A percentile compares a stretch with the other conserved stretches of the same genome.
Evolutionary conservation across 371 early-diverging fungal genomes (phyloP).

Genomic region (Mortierella sp.): DNA sequence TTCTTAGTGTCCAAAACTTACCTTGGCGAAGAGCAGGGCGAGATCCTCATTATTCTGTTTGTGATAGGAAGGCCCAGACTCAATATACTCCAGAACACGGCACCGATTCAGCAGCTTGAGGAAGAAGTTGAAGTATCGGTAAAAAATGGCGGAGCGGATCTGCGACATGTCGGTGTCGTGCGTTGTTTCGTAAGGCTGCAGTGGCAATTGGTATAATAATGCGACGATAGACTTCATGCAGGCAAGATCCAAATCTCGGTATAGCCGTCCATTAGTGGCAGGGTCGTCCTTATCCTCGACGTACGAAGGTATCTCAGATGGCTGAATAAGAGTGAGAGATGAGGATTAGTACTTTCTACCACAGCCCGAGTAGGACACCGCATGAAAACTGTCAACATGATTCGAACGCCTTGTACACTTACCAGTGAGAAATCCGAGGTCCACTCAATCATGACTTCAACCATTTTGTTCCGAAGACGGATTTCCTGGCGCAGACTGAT

Average conservation of each 20-base stretch:
- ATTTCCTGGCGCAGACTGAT: constrained; percentile 90
- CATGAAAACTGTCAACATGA: background rate
- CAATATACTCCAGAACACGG: constrained; percentile 69
- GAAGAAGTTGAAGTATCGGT: constrained; percentile 90
- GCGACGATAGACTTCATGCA: constrained; percentile 87
- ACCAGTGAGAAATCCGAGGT: constrained; percentile 81
- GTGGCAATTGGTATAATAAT: constrained; percentile 82
- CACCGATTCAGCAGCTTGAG: constrained; percentile 87
- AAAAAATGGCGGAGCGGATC: constrained; percentile 83
- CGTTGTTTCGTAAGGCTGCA: constrained; percentile 79
- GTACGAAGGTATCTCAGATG: constrained; percentile 43
- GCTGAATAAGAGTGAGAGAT: too few relatives aligned
- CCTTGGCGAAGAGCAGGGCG: constrained; percentile 56
- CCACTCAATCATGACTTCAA: constrained; percentile 89
- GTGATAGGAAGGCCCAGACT: constrained; percentile 46
- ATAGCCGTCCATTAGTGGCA: constrained; percentile 57
- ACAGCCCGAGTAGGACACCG: too few relatives aligned
- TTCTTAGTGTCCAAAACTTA: constrained; percentile 18
- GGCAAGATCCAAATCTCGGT: constrained; percentile 83
- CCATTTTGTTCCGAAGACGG: constrained; percentile 81
- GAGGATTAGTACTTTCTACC: too few relatives aligned
- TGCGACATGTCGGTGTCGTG: constrained; percentile 73
- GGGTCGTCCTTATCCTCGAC: constrained; percentile 46
- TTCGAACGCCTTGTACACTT: constrained; percentile 13
- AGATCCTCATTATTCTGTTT: constrained; percentile 53